Base-by-base conservation (phyloP, 345 rosid genomes). In the Raphanus raphanistrum region DNA sequence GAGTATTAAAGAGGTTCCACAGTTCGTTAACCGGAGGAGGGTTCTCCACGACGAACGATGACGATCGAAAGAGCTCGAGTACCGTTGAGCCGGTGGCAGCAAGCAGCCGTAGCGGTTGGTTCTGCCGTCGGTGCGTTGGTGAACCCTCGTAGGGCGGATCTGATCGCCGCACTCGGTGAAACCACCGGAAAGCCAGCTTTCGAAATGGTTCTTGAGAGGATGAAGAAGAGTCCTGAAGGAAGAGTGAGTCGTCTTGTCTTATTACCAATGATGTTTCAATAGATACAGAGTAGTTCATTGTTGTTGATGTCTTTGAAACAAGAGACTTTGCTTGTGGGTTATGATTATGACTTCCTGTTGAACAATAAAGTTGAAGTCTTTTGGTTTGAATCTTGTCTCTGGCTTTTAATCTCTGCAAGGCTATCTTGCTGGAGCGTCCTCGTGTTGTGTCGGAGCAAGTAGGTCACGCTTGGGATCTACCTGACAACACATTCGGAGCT, bases 101-200 rank as follows among this genome's bases (percentile, higher is more conserved):
- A 85, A 83, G 94, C 87, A 9, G 91, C 89, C 0, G 91, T 91
- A 65, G 92, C 91, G 0, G 67, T 87, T 66, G 88, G 92, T 63
- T 89, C 94, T 38, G 94, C 87, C 0, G 69, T 88, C 63, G 91
- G 92, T 64, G 97, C 94, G n/a, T 80, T 91, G 70, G 59, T 88
- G 0, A 81, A 89, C 75, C 92, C 94, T 26, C 82, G 89, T 62
- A 84, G 92, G 65, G 94, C 90, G 1, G 92, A 89, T 88, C 83
- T 89, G 58, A 88, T 91, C 31, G 97, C 90, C 0, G 90, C 91
- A 61, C 84, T 89, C 6, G 91, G 94, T 27, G 94, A 91, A 78
- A 88, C 94, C 32, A 89, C 92, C 0, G 92, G 97, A 1, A 87
- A 84, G 67, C 91, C 88, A 64, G 85, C 92, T 78, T 89, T 89